phyloP scores from a whole-genome alignment of 2,329 filamentous ascomycete genomes.

The Trichoderma polysporum region DNA sequence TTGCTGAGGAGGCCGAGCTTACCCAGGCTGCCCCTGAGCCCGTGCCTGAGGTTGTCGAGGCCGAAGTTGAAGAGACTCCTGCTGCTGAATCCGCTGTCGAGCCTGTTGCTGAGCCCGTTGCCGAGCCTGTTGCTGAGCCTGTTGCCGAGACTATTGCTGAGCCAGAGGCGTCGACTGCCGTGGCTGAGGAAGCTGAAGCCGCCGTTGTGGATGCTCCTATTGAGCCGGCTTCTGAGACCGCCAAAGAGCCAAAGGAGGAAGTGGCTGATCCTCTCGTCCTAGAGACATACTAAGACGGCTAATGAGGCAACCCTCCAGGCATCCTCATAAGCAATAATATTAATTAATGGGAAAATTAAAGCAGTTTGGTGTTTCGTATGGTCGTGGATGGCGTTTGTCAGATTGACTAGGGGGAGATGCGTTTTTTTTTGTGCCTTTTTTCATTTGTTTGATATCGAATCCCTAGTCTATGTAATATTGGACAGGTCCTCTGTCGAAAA shows the following conservation, averaged over 20 bases:
- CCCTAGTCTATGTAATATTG: constrained; percentile 17
- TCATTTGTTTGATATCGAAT: constrained; percentile 11
- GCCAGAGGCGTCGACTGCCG: no score
- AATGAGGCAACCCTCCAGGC: background rate
- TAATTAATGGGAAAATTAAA: constrained; percentile 6
- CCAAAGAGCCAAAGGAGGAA: constrained; percentile 21
- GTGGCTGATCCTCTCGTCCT: constrained; percentile 2
- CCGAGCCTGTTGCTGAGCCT: no score
- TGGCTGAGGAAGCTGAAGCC: background rate
- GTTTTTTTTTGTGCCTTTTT: constrained; percentile 1
- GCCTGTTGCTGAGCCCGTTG: background rate
- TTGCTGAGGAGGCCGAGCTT: constrained; percentile 18
- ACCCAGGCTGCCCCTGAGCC: constrained; percentile 12
- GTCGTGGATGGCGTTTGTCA: constrained; percentile 13
- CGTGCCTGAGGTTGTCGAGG: constrained; percentile 1
- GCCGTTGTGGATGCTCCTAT: background rate
- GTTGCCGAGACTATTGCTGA: background rate
- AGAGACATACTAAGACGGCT: background rate
- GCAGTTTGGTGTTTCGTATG: constrained; percentile 5
- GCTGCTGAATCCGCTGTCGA: background rate
- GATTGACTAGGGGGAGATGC: constrained; percentile 9
- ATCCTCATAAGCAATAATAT: background rate
- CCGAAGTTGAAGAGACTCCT: constrained; percentile 1
- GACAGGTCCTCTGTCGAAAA: constrained; percentile 11
- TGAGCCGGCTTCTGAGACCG: constrained; percentile 3